These are phyloP conservation scores for Leccinum rimulosum DNA, from an alignment of 768 basidiomycete genomes.

Conservation along the genomic window DNA sequence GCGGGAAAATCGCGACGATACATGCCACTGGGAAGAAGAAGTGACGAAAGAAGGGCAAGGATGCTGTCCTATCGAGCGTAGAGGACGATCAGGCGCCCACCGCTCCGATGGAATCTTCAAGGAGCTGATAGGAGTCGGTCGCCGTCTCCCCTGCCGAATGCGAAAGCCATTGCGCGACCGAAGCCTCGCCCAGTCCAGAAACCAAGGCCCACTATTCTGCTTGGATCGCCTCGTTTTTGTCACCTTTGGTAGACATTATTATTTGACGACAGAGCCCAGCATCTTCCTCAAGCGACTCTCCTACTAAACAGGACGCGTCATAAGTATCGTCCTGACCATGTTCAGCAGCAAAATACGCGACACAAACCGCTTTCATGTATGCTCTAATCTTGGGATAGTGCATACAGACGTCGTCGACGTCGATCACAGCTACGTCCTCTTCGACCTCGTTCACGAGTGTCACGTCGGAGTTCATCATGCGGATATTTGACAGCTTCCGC, in stretches of 20 bases:
- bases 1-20: slow-evolving; percentile 44
- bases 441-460: slow-evolving; percentile 29
- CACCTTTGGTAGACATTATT: no score
- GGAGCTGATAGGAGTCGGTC: slow-evolving; percentile 24
- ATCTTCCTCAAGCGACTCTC: slow-evolving; percentile 6
- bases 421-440: slow-evolving; percentile 4
- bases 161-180: slow-evolving; percentile 19
- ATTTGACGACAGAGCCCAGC: slow-evolving; percentile 16
- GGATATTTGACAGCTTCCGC: slow-evolving; percentile 2
- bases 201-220: slow-evolving; percentile 8
- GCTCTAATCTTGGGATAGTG: slow-evolving; percentile 21
- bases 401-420: slow-evolving; percentile 18
- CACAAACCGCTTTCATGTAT: slow-evolving; percentile 25
- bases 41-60: slow-evolving; percentile 49
- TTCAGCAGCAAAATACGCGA: not conserved
- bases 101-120: slow-evolving; percentile 14
- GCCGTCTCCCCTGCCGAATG: slow-evolving; percentile 16
- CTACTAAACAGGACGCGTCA: slow-evolving; percentile 6
- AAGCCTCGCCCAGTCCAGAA: slow-evolving; percentile 44
- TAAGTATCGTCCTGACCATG: not conserved
- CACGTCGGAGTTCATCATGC: slow-evolving; percentile 23
- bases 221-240: no score
- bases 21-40: slow-evolving; percentile 51
- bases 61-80: slow-evolving; percentile 43
- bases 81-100: slow-evolving; percentile 23